Evolutionary conservation across 148 eudicot species (phyloP).

Genomic region (Chenopodium berlandieri): DNA sequence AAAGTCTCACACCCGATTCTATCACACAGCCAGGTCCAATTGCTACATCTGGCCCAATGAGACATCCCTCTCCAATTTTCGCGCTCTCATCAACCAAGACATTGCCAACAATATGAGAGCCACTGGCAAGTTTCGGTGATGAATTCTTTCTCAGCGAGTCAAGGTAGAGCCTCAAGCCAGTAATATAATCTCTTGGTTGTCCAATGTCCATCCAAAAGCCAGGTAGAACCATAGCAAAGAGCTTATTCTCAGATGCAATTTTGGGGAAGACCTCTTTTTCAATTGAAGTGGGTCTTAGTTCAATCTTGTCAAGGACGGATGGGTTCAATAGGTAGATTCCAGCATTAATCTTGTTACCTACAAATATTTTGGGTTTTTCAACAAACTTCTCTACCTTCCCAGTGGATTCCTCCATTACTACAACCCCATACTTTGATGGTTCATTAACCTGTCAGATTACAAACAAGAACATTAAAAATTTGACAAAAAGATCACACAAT

Average conservation of each 20-base stretch:
- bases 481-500: not conserved
- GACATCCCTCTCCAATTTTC: constrained; percentile 83
- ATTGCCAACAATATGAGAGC: constrained; percentile 67
- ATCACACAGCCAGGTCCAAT: constrained; percentile 92
- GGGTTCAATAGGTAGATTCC: constrained; percentile 86
- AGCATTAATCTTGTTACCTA: constrained; percentile 96
- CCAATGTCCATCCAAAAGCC: constrained; percentile 99
- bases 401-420: constrained; percentile 80
- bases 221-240: constrained; percentile 80
- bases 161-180: constrained; percentile 83
- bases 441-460: constrained; percentile 69
- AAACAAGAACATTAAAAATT: not conserved
- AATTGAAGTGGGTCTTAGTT: constrained; percentile 79
- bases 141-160: constrained; percentile 70
- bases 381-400: constrained; percentile 84
- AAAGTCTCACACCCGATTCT: constrained; percentile 83
- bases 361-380: constrained; percentile 86
- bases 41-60: constrained; percentile 95
- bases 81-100: constrained; percentile 83
- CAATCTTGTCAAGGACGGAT: constrained; percentile 73
- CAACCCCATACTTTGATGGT: constrained; percentile 95
- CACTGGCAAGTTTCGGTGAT: constrained; percentile 54
- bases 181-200: constrained; percentile 86
- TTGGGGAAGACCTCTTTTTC: constrained; percentile 89
- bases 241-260: constrained; percentile 61